Percentiles rank a stretch among this genome's conserved stretches.
Evolutionary conservation across 257 asterid genomes (phyloP).

Genomic region (Penstemon davidsonii): DNA sequence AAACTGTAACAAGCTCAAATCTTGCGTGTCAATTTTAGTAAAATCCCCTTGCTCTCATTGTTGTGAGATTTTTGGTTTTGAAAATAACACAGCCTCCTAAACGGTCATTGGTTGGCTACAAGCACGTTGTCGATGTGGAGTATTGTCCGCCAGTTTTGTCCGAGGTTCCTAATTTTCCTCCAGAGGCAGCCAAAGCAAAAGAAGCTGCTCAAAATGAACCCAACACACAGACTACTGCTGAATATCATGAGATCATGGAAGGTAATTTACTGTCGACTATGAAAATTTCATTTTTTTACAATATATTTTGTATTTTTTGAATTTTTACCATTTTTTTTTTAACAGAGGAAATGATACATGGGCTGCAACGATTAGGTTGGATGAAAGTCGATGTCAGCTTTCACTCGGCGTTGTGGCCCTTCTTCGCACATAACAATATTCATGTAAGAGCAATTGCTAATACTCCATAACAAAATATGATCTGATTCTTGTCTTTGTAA

Average conservation of each 20-base stretch:
- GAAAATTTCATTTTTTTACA: no score
- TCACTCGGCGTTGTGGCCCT: slow-evolving; percentile 79
- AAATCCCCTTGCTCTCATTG: background rate
- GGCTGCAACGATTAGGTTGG: slow-evolving; percentile 86
- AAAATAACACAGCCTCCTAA: slow-evolving; percentile 52
- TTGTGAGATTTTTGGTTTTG: slow-evolving; percentile 16
- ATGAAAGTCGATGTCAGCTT: slow-evolving; percentile 84
- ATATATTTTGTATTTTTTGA: no score
- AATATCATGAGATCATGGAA: slow-evolving; percentile 85
- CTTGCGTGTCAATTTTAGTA: background rate
- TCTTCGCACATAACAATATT: slow-evolving; percentile 84
- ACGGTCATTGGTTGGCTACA: slow-evolving; percentile 82
- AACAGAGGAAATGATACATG: slow-evolving; percentile 81
- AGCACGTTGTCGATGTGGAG: slow-evolving; percentile 75
- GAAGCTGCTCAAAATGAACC: slow-evolving; percentile 83
- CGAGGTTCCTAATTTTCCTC: slow-evolving; percentile 63
- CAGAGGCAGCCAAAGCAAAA: slow-evolving; percentile 83
- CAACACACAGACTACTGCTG: slow-evolving; percentile 48
- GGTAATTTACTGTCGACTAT: slow-evolving; percentile 37
- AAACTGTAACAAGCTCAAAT: background rate
- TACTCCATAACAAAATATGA: background rate
- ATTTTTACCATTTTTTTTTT: background rate
- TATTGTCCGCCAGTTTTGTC: slow-evolving; percentile 68
- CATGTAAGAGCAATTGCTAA: slow-evolving; percentile 50
- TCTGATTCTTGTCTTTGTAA: slow-evolving; percentile 9